phyloP scores from a whole-genome alignment of 331 rosid genomes.

The Cydonia oblonga region DNA sequence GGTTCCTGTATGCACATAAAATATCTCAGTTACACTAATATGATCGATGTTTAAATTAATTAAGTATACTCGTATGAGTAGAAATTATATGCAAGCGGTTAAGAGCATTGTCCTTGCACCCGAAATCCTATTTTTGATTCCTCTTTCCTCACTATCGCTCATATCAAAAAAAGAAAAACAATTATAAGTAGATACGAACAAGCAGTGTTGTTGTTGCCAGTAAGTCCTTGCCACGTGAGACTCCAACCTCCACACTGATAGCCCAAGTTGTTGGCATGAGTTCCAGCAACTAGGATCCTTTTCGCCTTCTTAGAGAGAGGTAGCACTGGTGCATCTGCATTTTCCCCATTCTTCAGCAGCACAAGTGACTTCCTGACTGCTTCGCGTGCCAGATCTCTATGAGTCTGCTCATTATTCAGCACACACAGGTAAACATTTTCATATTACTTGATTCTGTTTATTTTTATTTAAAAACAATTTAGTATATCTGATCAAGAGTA shows the following conservation, averaged over 20 bases:
- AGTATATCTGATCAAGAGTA: not conserved
- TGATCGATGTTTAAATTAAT: too few species aligned
- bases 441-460: not conserved
- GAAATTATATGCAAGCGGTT: too few species aligned
- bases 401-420: slow-evolving; percentile 14
- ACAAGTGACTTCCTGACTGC: slow-evolving; percentile 31
- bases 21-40: not conserved
- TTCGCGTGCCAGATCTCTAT: slow-evolving; percentile 26
- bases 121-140: too few species aligned
- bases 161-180: not conserved
- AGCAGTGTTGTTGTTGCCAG: slow-evolving; percentile 24
- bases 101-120: too few species aligned
- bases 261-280: slow-evolving; percentile 24
- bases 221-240: slow-evolving; percentile 24
- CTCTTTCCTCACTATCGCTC: too few species aligned
- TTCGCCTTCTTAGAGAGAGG: slow-evolving; percentile 20
- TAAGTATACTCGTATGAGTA: too few species aligned
- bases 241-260: slow-evolving; percentile 35
- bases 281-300: slow-evolving; percentile 25
- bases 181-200: not conserved
- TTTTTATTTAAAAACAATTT: not conserved
- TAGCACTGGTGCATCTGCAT: slow-evolving; percentile 2
- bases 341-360: slow-evolving; percentile 22
- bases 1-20: slow-evolving; percentile 26
- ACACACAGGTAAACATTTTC: not conserved